phyloP scores from a whole-genome alignment of 2,329 filamentous ascomycete species.

The Cercospora zeae-maydis region DNA sequence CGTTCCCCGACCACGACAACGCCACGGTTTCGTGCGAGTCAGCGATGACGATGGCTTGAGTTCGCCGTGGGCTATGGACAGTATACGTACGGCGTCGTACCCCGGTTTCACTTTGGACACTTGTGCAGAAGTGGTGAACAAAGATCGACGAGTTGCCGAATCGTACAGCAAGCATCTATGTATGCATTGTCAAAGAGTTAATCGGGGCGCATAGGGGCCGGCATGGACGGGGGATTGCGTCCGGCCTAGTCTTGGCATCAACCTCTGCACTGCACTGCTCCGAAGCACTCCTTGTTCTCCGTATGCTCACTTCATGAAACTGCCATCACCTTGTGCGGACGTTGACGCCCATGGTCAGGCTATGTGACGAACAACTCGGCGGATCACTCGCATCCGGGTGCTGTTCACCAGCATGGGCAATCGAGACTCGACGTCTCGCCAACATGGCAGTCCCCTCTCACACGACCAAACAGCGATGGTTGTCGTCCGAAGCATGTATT shows the following conservation, averaged over 20 bases:
- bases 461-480: too few species aligned
- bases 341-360: too few species aligned
- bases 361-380: not conserved
- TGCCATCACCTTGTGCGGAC: not conserved
- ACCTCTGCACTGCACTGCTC: not conserved
- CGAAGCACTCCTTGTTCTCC: not conserved
- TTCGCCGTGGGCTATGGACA: too few species aligned
- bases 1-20: not conserved
- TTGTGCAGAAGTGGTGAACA: not conserved
- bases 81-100: too few species aligned
- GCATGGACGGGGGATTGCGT: too few species aligned
- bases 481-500: too few species aligned
- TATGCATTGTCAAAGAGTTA: too few species aligned
- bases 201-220: not conserved
- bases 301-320: not conserved
- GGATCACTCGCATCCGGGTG: too few species aligned
- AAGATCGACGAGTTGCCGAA: not conserved
- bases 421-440: too few species aligned
- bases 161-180: too few species aligned
- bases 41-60: not conserved
- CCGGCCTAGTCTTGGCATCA: not conserved
- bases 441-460: too few species aligned
- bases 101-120: not conserved
- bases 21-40: not conserved
- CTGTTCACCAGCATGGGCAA: too few species aligned